Percentiles rank a stretch among this genome's conserved stretches.
Evolutionary conservation across 2,329 filamentous ascomycete species (phyloP).

Genomic region (Sclerotiophoma versabilis): DNA sequence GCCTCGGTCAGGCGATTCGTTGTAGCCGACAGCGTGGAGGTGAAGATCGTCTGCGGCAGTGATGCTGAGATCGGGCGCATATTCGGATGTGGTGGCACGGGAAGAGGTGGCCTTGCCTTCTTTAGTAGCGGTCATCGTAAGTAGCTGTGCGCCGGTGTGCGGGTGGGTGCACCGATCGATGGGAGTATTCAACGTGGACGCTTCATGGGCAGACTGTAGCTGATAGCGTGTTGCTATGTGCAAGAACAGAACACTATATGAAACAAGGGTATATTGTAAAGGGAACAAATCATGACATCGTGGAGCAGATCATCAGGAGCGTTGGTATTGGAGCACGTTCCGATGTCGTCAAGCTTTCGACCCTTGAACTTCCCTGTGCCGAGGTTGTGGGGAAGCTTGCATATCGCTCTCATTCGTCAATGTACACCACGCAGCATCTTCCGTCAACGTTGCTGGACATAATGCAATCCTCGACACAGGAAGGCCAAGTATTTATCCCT

Average conservation of each 20-base stretch:
- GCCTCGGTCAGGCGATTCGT: constrained; percentile 65
- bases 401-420: constrained; percentile 4
- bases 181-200: background rate
- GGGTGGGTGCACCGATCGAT: background rate
- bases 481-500: no score
- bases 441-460: background rate
- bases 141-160: background rate
- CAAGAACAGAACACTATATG: background rate
- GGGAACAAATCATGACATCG: constrained; percentile 12
- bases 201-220: constrained; percentile 1
- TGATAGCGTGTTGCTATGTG: background rate
- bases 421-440: background rate
- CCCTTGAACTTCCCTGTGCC: constrained; percentile 21
- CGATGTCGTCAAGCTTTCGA: constrained; percentile 17
- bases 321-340: constrained; percentile 6
- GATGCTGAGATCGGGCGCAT: constrained; percentile 56
- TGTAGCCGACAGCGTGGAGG: constrained; percentile 55
- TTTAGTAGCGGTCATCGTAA: constrained; percentile 9
- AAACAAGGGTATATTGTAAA: background rate
- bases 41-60: constrained; percentile 54
- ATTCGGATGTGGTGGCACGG: constrained; percentile 24
- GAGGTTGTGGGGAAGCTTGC: constrained; percentile 28
- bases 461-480: no score
- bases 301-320: constrained; percentile 2
- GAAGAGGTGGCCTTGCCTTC: background rate